Percentiles rank a stretch among this genome's conserved stretches.
phyloP scores from a whole-genome alignment of 345 rosid genomes.

The Toxicodendron radicans region DNA sequence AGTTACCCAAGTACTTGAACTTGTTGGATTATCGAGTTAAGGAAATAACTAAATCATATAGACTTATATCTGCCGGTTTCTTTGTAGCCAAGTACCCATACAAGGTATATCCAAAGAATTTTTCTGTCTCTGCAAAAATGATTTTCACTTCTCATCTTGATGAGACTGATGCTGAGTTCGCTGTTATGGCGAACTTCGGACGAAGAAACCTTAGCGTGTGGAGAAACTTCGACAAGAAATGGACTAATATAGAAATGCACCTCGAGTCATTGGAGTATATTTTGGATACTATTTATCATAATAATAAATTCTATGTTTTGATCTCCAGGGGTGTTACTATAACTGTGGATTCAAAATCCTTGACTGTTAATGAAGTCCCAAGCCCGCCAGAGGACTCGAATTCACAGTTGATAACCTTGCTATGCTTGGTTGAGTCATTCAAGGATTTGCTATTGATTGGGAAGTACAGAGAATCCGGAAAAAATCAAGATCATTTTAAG shows the following conservation, averaged over 20 bases:
- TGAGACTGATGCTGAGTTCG: neutral
- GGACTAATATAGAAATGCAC: neutral
- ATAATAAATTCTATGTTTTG: constrained; percentile 7
- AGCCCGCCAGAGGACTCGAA: too few relatives aligned
- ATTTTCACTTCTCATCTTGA: neutral
- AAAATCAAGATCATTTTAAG: neutral
- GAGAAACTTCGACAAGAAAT: constrained; percentile 8
- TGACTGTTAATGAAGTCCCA: neutral
- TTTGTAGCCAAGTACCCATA: too few relatives aligned
- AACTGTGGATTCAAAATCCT: neutral
- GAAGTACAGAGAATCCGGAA: neutral
- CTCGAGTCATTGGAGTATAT: neutral
- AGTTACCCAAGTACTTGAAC: neutral
- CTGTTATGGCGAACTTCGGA: neutral
- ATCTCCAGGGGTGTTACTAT: neutral
- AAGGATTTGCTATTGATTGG: constrained; percentile 10
- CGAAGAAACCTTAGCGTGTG: neutral
- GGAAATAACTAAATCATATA: too few relatives aligned
- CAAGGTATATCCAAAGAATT: too few relatives aligned
- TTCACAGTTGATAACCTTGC: neutral
- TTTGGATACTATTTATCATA: neutral
- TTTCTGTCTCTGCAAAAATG: neutral
- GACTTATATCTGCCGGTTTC: neutral
- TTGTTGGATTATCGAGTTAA: neutral
- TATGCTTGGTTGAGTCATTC: constrained; percentile 3